Evolutionary conservation across 2,329 filamentous ascomycete species (phyloP).

Genomic region (Leptosphaerulina australis): DNA sequence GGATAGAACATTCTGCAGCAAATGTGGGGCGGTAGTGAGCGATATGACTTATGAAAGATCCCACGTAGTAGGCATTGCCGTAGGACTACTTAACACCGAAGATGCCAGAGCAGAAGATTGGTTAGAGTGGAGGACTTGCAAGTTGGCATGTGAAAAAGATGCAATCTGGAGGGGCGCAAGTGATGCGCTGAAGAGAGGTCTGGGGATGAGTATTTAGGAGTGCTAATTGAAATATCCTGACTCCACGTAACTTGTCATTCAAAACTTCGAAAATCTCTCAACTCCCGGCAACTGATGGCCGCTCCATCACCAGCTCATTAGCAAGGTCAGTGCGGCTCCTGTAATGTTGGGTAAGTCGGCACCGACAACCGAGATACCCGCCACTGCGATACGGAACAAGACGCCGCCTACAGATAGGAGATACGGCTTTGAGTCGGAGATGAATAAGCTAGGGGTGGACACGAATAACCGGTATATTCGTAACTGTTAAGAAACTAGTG

Average conservation of each 20-base stretch:
- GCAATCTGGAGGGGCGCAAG: constrained; percentile 8
- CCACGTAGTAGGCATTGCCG: constrained; percentile 56
- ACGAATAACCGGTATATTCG: no score
- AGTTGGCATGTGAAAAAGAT: constrained; percentile 13
- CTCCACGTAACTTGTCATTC: no score
- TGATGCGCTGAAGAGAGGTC: constrained; percentile 9
- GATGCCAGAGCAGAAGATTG: constrained; percentile 62
- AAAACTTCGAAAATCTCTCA: no score
- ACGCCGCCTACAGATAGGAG: background rate
- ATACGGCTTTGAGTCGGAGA: constrained; percentile 5
- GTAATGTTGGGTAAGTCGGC: no score
- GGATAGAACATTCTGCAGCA: constrained; percentile 65
- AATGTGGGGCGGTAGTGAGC: constrained; percentile 69
- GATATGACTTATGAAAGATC: constrained; percentile 61
- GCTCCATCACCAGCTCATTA: no score
- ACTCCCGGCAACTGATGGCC: no score
- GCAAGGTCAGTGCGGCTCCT: no score
- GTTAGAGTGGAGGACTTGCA: constrained; percentile 64
- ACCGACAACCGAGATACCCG: background rate
- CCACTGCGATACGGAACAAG: background rate
- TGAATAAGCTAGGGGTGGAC: no score
- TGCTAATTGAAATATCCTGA: background rate
- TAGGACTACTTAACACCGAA: constrained; percentile 61
- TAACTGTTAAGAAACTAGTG: no score
- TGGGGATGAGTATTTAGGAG: background rate